phyloP scores from a whole-genome alignment of 768 basidiomycete genomes.

The Dendrothele bispora region DNA sequence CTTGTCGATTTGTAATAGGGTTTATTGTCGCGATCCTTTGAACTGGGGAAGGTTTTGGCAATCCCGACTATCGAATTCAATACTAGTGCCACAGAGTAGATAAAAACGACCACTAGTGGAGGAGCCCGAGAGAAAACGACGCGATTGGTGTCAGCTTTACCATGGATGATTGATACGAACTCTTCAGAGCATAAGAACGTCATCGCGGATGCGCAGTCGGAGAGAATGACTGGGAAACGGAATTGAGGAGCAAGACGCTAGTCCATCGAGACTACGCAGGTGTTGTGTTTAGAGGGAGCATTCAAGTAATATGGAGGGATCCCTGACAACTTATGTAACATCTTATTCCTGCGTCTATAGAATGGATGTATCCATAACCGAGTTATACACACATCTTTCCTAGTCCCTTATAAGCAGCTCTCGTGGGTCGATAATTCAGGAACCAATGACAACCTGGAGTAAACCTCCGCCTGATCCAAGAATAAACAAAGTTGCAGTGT shows the following conservation, averaged over 20 bases:
- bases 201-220: conserved; percentile 34
- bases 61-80: conserved; percentile 32
- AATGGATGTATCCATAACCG: too few species aligned
- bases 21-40: conserved; percentile 34
- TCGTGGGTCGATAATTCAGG: background rate
- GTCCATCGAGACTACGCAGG: conserved; percentile 33
- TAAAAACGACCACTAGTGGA: conserved; percentile 40
- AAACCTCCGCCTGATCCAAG: conserved; percentile 33
- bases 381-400: conserved; percentile 17
- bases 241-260: conserved; percentile 39
- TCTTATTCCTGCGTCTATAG: too few species aligned
- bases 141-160: conserved; percentile 27
- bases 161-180: conserved; percentile 26
- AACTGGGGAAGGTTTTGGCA: conserved; percentile 26
- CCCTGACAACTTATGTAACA: conserved; percentile 14
- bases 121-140: conserved; percentile 36
- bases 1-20: conserved; percentile 35
- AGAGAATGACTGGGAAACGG: conserved; percentile 31
- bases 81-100: conserved; percentile 33
- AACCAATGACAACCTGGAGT: conserved; percentile 21
- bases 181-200: conserved; percentile 26
- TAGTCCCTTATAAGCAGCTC: too few species aligned
- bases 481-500: too few species aligned
- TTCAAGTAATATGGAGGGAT: conserved; percentile 32
- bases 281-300: conserved; percentile 29